Conservation (phyloP, 805 yeast species). For the Lachancea lanzarotensis region DNA sequence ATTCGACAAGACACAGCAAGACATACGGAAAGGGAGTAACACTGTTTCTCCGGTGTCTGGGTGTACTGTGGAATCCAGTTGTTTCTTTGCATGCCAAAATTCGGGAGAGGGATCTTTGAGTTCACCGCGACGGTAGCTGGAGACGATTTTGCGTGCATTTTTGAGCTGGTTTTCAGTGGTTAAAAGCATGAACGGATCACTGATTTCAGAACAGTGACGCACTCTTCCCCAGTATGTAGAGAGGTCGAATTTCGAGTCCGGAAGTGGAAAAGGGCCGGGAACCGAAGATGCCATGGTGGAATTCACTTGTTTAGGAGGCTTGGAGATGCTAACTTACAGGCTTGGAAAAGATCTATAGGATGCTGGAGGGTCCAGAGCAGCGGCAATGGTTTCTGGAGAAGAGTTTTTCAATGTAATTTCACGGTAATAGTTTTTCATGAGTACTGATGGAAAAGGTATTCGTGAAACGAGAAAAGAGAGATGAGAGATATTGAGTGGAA, state of each 20-base stretch:
- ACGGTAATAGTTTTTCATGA: no score
- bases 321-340: no score
- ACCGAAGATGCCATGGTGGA: slow-evolving; percentile 76
- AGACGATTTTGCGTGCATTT: slow-evolving; percentile 55
- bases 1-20: slow-evolving; percentile 88
- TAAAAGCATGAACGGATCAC: slow-evolving; percentile 86
- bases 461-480: no score
- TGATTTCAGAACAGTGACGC: slow-evolving; percentile 84
- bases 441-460: no score
- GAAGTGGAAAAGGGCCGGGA: slow-evolving; percentile 73
- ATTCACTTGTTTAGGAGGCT: no score
- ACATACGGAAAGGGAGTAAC: slow-evolving; percentile 91
- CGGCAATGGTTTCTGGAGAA: no score
- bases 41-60: slow-evolving; percentile 97
- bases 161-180: slow-evolving; percentile 60
- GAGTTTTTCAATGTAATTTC: no score
- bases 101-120: slow-evolving; percentile 62
- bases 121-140: slow-evolving; percentile 69
- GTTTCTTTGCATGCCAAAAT: slow-evolving; percentile 81
- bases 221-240: slow-evolving; percentile 90
- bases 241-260: slow-evolving; percentile 74
- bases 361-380: no score
- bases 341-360: no score
- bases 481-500: no score
- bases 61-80: slow-evolving; percentile 87